Conservation (phyloP, 495 filamentous ascomycete species). For the Penicillium canescens region DNA sequence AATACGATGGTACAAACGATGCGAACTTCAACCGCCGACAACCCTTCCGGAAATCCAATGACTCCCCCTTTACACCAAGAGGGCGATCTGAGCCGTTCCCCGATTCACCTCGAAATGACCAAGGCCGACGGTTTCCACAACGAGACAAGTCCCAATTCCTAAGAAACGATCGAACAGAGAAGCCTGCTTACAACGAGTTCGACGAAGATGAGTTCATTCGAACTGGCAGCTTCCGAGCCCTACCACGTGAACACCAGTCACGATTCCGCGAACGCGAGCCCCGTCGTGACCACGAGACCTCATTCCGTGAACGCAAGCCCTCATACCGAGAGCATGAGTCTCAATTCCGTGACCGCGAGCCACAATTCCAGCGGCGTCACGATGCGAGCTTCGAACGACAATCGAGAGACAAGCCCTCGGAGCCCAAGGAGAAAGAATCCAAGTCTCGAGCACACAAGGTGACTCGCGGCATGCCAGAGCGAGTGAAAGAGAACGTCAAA, state of each 20-base stretch:
- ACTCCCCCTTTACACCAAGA: not conserved
- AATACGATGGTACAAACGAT: not conserved
- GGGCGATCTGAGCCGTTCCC: too few species aligned
- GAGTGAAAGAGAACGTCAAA: conserved; percentile 38
- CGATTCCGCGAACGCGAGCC: conserved; percentile 6
- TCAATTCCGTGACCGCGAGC: too few species aligned
- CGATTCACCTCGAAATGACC: not conserved
- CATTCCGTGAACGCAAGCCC: too few species aligned
- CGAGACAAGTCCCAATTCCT: not conserved
- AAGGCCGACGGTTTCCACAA: not conserved
- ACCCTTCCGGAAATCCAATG: not conserved
- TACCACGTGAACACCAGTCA: conserved; percentile 27
- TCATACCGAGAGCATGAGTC: too few species aligned
- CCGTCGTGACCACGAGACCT: not conserved
- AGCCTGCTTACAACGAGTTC: conserved; percentile 11
- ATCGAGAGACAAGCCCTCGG: not conserved
- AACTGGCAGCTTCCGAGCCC: conserved; percentile 33
- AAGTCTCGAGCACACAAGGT: conserved; percentile 21
- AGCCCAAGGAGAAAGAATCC: conserved; percentile 3
- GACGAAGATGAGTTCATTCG: conserved; percentile 38
- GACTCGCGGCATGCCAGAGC: conserved; percentile 36
- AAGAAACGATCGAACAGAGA: not conserved
- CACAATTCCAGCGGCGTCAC: not conserved
- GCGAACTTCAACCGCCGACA: not conserved
- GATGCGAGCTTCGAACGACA: conserved; percentile 1